These are phyloP conservation scores for Hordeum marinum DNA, from an alignment of 176 grass and related monocot species.

Conservation along the genomic window DNA sequence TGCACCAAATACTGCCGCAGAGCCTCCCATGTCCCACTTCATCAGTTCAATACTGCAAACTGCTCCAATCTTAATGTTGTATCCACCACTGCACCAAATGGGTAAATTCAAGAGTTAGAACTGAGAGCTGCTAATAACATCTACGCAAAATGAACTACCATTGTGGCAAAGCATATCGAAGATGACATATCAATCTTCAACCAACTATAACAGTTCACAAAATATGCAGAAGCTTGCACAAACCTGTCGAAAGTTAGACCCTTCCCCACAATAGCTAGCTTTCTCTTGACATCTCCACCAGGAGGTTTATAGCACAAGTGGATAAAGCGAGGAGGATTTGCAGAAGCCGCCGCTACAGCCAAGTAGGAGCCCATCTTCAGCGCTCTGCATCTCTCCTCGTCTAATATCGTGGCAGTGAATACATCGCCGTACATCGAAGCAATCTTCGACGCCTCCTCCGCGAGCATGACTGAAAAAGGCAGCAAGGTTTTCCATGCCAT, in stretches of 20 bases:
- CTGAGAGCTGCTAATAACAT: neutral
- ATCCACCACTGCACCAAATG: conserved; percentile 69
- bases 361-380: conserved; percentile 97
- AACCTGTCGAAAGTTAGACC: conserved; percentile 97
- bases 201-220: neutral
- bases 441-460: conserved; percentile 87
- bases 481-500: neutral
- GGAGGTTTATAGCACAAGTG: conserved; percentile 88
- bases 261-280: conserved; percentile 90
- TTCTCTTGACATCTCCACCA: conserved; percentile 66
- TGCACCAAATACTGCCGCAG: conserved; percentile 84
- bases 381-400: conserved; percentile 71
- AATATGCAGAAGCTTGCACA: neutral
- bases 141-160: neutral
- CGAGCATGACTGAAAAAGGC: conserved; percentile 65
- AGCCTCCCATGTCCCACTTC: conserved; percentile 98
- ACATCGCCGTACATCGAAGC: conserved; percentile 73
- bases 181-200: neutral
- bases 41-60: conserved; percentile 85
- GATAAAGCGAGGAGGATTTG: conserved; percentile 87
- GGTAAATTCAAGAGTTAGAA: conserved; percentile 1
- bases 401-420: conserved; percentile 79
- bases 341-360: conserved; percentile 79
- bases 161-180: neutral
- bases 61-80: conserved; percentile 92